Conservation (phyloP, 352 stramenopile genomes). For the Globisporangium camurandrum region DNA sequence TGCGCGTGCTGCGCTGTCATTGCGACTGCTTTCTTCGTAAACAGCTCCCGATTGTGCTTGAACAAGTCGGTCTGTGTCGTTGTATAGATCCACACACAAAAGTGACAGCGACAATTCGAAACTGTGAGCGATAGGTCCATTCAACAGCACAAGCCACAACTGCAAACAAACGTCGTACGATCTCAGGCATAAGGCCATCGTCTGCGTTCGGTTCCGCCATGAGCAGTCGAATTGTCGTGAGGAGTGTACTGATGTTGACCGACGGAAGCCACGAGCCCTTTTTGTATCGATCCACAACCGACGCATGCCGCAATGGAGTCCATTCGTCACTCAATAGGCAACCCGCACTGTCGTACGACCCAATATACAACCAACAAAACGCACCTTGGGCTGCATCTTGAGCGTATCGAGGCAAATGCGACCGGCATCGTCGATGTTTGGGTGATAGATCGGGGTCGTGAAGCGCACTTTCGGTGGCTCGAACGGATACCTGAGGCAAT, state of each 20-base stretch:
- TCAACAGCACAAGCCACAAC: no score
- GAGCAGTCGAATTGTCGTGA: conserved; percentile 87
- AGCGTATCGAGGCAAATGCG: conserved; percentile 89
- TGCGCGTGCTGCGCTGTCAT: conserved; percentile 52
- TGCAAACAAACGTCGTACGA: conserved; percentile 31
- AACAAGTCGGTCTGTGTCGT: conserved; percentile 56
- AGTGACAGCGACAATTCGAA: not conserved
- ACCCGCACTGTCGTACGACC: not conserved
- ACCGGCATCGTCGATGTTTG: conserved; percentile 80
- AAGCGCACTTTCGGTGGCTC: conserved; percentile 78
- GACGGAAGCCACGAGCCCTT: conserved; percentile 88
- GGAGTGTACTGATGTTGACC: conserved; percentile 86
- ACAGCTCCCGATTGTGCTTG: conserved; percentile 71
- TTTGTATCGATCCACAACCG: no score
- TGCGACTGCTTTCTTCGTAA: conserved; percentile 53
- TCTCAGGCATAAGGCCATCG: conserved; percentile 87
- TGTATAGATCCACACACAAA: not conserved
- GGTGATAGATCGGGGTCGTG: conserved; percentile 75
- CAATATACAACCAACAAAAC: no score
- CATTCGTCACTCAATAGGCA: not conserved
- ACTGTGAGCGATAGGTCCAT: no score
- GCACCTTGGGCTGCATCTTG: conserved; percentile 87
- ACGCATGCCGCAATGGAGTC: no score
- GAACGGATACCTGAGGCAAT: conserved; percentile 58
- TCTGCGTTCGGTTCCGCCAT: conserved; percentile 89